Evolutionary conservation across 1,139 yeast genomes (phyloP).

Genomic region (Pichia sp.): DNA sequence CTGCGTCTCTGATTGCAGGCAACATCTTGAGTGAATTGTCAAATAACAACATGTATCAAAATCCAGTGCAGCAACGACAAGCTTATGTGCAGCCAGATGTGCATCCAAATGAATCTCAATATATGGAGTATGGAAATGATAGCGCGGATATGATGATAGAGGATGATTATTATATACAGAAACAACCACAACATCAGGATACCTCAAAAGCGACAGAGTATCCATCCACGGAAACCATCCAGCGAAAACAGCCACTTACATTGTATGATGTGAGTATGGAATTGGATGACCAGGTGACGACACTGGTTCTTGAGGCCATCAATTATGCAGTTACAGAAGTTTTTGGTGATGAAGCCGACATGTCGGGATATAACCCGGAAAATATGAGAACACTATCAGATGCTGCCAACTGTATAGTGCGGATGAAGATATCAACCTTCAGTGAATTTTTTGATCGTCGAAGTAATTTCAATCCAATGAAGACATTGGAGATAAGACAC

Average conservation of each 20-base stretch:
- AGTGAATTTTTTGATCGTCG: constrained; percentile 34
- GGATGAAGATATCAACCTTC: constrained; percentile 57
- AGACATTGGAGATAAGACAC: constrained; percentile 23
- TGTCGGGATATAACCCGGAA: constrained; percentile 40
- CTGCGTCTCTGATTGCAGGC: constrained; percentile 50
- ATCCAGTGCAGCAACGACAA: too few relatives aligned
- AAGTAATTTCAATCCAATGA: constrained; percentile 28
- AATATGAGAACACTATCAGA: constrained; percentile 33
- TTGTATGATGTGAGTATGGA: constrained; percentile 6
- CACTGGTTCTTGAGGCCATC: constrained; percentile 39
- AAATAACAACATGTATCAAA: too few relatives aligned
- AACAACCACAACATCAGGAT: not conserved
- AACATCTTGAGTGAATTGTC: constrained; percentile 40
- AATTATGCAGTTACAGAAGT: constrained; percentile 46
- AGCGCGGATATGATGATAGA: too few relatives aligned
- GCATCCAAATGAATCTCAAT: not conserved
- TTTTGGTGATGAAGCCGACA: constrained; percentile 52
- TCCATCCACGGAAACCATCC: too few relatives aligned
- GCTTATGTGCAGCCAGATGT: too few relatives aligned
- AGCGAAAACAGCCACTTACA: not conserved
- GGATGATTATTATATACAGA: too few relatives aligned
- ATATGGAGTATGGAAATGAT: too few relatives aligned
- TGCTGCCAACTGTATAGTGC: constrained; percentile 35
- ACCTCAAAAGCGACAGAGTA: too few relatives aligned
- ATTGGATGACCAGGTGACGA: constrained; percentile 37